Evolutionary conservation across 78 protist genomes (phyloP), one percentile per base, ranked within the genome.

Genomic region (Chrysochromulina parva): DNA sequence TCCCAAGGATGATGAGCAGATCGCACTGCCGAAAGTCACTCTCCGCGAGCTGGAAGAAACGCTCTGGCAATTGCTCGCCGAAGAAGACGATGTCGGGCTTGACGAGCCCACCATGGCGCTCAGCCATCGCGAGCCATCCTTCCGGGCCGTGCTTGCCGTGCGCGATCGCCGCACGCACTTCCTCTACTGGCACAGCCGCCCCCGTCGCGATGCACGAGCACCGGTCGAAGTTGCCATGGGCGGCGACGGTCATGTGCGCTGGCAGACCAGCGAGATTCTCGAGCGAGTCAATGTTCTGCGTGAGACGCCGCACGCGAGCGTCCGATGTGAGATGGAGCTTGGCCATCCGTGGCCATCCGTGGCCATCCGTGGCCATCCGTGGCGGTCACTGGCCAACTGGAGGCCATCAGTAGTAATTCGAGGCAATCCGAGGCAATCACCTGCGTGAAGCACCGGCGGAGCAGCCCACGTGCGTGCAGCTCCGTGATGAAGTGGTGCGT

Each of bases 1-100:
- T 66, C 28, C 96, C 96, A 22, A 82, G 87, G 66, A 93, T 94
- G 60, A 86, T 7, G 20, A 94, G 74, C 22, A 85, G 71, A n/a
- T 94, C 96, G 22, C 53, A 50, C 26, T 62, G 28, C 16, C 26
- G 88, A 19, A 89, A 22, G 69, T 89, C 94, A 67, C 57, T 58
- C 47, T 22, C 7, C 24, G 59, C 22, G 50, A 0, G 48, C 24
- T 47, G 7, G 24, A 22, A 55, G 78, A 88, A 84, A 69, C 60
- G 52, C 48, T n/a, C 10, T 53, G 92, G 92, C 19, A 93, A 89
- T n/a, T 3, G 3, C 90, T 94, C 94, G 59, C 94, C 94, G 73
- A 94, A 94, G 89, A 94, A 94, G 59, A 94, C 94, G 10, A 94
- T 67, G 81, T 88, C 90, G 26, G 96, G 94, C 90, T 94, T 94